A percentile compares a stretch with the other conserved stretches of the same genome.
These are phyloP conservation scores for Chaetomium fimeti DNA, from an alignment of 495 filamentous ascomycete genomes.

Conservation along the genomic window DNA sequence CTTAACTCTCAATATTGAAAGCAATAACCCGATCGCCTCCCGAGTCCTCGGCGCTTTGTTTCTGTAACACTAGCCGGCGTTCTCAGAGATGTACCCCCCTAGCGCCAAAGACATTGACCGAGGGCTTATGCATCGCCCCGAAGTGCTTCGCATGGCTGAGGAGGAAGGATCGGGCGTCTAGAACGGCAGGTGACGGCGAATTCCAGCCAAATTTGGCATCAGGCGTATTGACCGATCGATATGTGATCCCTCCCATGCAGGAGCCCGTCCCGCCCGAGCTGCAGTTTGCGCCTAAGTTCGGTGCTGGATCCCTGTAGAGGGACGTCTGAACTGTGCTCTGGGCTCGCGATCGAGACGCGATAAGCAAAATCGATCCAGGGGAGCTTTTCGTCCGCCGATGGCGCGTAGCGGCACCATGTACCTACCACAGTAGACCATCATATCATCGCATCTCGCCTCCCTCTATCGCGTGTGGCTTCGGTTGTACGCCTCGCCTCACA, in stretches of 20 bases:
- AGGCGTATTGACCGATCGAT: neutral
- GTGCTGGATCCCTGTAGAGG: neutral
- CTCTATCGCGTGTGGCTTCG: neutral
- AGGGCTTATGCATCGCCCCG: neutral
- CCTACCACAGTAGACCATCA: neutral
- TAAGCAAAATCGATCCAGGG: neutral
- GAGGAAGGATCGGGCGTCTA: neutral
- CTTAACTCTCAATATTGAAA: neutral
- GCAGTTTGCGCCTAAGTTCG: neutral
- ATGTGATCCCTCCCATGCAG: neutral
- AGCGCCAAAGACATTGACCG: neutral
- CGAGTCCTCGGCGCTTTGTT: too few species aligned
- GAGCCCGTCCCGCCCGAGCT: neutral
- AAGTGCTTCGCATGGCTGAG: neutral
- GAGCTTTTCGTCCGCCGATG: neutral
- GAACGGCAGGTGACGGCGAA: neutral
- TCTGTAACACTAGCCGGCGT: neutral
- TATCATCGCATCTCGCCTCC: neutral
- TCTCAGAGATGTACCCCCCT: neutral
- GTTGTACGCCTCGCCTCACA: conserved; percentile 49
- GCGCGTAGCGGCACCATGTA: neutral
- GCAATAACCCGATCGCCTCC: neutral
- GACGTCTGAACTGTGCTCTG: too few species aligned
- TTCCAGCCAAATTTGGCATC: neutral
- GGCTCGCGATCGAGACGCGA: neutral